A percentile compares a stretch with the other conserved stretches of the same genome.
These are phyloP conservation scores for Tylopilus intermedius DNA, from an alignment of 768 basidiomycete genomes.

Conservation along the genomic window DNA sequence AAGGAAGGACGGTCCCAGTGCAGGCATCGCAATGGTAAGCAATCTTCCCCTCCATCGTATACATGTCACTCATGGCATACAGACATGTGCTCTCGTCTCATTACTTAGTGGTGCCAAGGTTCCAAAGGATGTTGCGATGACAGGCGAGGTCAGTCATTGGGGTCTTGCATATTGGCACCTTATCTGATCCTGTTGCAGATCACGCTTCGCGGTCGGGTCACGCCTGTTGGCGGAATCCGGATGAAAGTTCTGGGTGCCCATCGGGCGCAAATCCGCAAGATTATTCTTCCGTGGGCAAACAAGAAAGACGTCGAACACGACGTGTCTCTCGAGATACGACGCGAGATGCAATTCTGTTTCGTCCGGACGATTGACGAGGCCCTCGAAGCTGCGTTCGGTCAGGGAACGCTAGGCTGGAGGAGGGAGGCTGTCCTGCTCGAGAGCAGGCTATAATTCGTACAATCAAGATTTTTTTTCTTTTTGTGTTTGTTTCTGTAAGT, in stretches of 20 bases:
- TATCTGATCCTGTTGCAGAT: constrained; percentile 40
- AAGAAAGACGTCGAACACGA: constrained; percentile 86
- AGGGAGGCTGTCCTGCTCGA: constrained; percentile 47
- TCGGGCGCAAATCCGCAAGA: constrained; percentile 75
- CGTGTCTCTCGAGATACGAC: constrained; percentile 64
- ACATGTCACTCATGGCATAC: constrained; percentile 4
- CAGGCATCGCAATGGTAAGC: constrained; percentile 80
- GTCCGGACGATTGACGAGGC: constrained; percentile 77
- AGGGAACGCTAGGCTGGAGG: constrained; percentile 62
- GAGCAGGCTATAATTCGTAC: constrained; percentile 41
- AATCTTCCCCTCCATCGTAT: neutral
- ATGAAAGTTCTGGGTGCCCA: constrained; percentile 90
- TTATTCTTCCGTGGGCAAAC: constrained; percentile 82
- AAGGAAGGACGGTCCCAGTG: constrained; percentile 91
- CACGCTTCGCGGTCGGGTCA: constrained; percentile 76
- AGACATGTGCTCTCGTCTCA: constrained; percentile 85
- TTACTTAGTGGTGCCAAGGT: constrained; percentile 73
- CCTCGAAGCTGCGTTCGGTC: constrained; percentile 78
- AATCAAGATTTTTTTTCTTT: neutral
- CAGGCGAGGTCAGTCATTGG: constrained; percentile 62
- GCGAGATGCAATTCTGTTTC: constrained; percentile 77
- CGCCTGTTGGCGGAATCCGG: constrained; percentile 86
- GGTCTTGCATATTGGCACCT: neutral
- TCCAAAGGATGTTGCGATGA: constrained; percentile 76
- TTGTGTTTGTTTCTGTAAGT: neutral